Evolutionary conservation across 495 filamentous ascomycete genomes (phyloP).

Genomic region (Neurospora sp.): DNA sequence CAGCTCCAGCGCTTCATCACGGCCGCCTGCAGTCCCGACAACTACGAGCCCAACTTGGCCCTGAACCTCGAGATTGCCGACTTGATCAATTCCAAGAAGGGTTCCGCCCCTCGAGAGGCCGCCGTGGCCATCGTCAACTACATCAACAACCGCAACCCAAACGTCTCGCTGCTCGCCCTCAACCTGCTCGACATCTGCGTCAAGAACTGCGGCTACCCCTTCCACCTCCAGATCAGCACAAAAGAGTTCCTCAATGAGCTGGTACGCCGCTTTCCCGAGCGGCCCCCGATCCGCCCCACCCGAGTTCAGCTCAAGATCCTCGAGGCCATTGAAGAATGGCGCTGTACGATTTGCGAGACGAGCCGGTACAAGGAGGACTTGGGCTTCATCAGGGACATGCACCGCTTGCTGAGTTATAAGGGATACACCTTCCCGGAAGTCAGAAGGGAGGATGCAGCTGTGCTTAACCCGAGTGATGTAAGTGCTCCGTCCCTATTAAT

Average conservation of each 20-base stretch:
- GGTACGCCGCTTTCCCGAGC: conserved; percentile 89
- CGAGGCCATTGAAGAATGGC: conserved; percentile 97
- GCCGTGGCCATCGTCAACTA: conserved; percentile 89
- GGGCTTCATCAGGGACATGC: conserved; percentile 96
- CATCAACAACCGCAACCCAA: conserved; percentile 92
- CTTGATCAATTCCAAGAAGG: conserved; percentile 95
- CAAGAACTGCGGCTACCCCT: conserved; percentile 99
- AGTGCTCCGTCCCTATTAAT: conserved; percentile 19
- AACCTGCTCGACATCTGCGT: conserved; percentile 95
- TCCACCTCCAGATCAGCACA: conserved; percentile 95
- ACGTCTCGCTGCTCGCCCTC: conserved; percentile 84
- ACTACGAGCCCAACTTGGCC: conserved; percentile 95
- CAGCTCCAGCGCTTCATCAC: conserved; percentile 92
- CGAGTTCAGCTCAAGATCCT: conserved; percentile 86
- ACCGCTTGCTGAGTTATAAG: conserved; percentile 89
- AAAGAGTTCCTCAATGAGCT: conserved; percentile 99
- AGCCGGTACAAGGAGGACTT: conserved; percentile 94
- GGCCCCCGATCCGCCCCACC: conserved; percentile 75
- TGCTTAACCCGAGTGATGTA: conserved; percentile 96
- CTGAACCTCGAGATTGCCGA: conserved; percentile 94
- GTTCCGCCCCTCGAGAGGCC: conserved; percentile 91
- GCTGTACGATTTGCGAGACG: conserved; percentile 94
- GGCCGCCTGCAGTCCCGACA: conserved; percentile 88
- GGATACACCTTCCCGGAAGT: conserved; percentile 93
- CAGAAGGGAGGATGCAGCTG: conserved; percentile 85